A percentile compares a stretch with the other conserved stretches of the same genome.
phyloP scores from a whole-genome alignment of 306 rosid species.

The Erythrophleum fordii region DNA sequence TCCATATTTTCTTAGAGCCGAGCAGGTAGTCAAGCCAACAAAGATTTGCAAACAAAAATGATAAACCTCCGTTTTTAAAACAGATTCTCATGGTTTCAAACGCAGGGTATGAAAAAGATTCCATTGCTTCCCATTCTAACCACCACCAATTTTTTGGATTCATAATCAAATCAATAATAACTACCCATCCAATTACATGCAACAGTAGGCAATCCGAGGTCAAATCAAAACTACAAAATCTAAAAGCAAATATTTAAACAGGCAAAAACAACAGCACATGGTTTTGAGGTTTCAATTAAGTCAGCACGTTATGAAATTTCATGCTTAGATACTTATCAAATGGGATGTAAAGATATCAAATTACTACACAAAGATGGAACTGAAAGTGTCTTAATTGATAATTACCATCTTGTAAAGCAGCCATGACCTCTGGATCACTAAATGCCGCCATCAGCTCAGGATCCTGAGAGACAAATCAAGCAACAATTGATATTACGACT shows the following conservation, averaged over 20 bases:
- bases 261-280: background rate
- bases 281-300: background rate
- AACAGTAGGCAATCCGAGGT: background rate
- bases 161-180: background rate
- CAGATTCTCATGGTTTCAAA: background rate
- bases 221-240: constrained; percentile 10
- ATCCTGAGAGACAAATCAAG: constrained; percentile 53
- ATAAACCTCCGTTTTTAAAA: background rate
- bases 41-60: background rate
- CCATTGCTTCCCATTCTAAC: background rate
- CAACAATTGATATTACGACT: constrained; percentile 15
- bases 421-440: constrained; percentile 90
- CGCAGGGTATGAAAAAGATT: background rate
- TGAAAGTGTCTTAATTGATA: constrained; percentile 19
- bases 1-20: background rate
- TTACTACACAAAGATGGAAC: background rate
- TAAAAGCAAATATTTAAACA: background rate
- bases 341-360: background rate
- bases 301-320: background rate
- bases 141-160: background rate
- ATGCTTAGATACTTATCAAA: background rate
- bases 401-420: constrained; percentile 94
- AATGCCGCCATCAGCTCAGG: constrained; percentile 89
- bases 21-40: constrained; percentile 2
- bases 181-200: constrained; percentile 18